Evolutionary conservation across 2,329 filamentous ascomycete genomes (phyloP).

Genomic region (Emydomyces testavorans): DNA sequence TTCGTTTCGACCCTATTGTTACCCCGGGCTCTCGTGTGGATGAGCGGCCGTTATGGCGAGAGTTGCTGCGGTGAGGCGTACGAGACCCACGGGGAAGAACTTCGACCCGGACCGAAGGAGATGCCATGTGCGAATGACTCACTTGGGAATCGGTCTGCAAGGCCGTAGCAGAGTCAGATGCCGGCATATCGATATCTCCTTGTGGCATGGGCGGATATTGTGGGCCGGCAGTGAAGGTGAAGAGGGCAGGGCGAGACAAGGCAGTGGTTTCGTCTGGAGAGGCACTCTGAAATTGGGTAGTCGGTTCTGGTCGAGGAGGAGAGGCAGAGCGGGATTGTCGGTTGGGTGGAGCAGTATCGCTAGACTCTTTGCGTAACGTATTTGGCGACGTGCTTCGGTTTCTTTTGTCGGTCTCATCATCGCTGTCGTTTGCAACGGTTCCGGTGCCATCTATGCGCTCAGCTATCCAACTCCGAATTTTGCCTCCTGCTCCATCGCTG

Average conservation of each 20-base stretch:
- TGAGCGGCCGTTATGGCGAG: conserved; percentile 29
- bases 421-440: conserved; percentile 32
- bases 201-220: conserved; percentile 28
- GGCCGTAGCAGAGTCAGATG: conserved; percentile 25
- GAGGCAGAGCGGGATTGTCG: conserved; percentile 25
- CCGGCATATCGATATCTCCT: conserved; percentile 36
- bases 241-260: conserved; percentile 26
- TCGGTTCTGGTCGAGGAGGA: conserved; percentile 21
- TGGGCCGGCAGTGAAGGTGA: conserved; percentile 36
- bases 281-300: conserved; percentile 14
- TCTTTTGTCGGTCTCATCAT: conserved; percentile 36
- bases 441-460: conserved; percentile 36
- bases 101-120: conserved; percentile 33
- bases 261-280: conserved; percentile 11
- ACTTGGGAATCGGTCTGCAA: conserved; percentile 22
- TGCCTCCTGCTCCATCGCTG: conserved; percentile 64
- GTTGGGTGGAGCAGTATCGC: conserved; percentile 21
- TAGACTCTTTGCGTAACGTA: conserved; percentile 25
- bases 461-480: conserved; percentile 50
- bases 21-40: conserved; percentile 31
- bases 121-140: conserved; percentile 17
- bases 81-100: conserved; percentile 34
- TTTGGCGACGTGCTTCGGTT: conserved; percentile 29
- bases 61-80: conserved; percentile 30
- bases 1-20: conserved; percentile 38